These are phyloP conservation scores for Neophaeococcomyces aloes DNA, from an alignment of 2,329 filamentous ascomycete genomes.

Conservation along the genomic window DNA sequence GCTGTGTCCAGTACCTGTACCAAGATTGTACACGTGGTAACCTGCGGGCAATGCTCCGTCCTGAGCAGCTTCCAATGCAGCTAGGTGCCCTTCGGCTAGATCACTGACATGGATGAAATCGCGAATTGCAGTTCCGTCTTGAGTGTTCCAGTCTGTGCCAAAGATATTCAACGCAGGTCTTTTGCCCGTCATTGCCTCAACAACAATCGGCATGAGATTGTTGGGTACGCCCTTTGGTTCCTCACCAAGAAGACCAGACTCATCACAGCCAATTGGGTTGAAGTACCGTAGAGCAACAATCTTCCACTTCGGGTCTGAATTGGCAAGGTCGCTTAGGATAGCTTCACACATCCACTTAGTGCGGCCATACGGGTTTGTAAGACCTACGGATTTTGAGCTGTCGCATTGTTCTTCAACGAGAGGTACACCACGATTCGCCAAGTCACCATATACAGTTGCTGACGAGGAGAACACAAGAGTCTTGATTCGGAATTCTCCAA, in stretches of 20 bases:
- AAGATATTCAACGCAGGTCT: slow-evolving; percentile 49
- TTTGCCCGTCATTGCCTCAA: slow-evolving; percentile 49
- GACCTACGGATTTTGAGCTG: slow-evolving; percentile 42
- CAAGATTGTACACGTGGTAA: slow-evolving; percentile 33
- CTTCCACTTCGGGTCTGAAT: slow-evolving; percentile 51
- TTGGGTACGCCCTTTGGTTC: slow-evolving; percentile 52
- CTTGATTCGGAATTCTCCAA: slow-evolving; percentile 51
- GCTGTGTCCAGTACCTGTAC: slow-evolving; percentile 30
- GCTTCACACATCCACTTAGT: slow-evolving; percentile 60
- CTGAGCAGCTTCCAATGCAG: slow-evolving; percentile 31
- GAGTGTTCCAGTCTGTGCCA: slow-evolving; percentile 54
- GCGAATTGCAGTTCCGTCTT: slow-evolving; percentile 54
- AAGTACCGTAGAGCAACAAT: slow-evolving; percentile 57
- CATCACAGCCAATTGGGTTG: slow-evolving; percentile 57
- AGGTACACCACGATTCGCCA: slow-evolving; percentile 41
- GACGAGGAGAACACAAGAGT: slow-evolving; percentile 59
- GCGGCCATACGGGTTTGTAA: slow-evolving; percentile 56
- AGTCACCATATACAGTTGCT: slow-evolving; percentile 54
- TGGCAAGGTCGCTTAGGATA: slow-evolving; percentile 52
- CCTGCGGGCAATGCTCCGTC: not conserved
- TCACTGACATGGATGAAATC: slow-evolving; percentile 61
- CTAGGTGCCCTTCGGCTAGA: slow-evolving; percentile 52
- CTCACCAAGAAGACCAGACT: slow-evolving; percentile 53
- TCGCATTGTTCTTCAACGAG: slow-evolving; percentile 49
- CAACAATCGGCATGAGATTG: slow-evolving; percentile 55